Evolutionary conservation across 768 basidiomycete species (phyloP).

Genomic region (Lentinus brumalis): DNA sequence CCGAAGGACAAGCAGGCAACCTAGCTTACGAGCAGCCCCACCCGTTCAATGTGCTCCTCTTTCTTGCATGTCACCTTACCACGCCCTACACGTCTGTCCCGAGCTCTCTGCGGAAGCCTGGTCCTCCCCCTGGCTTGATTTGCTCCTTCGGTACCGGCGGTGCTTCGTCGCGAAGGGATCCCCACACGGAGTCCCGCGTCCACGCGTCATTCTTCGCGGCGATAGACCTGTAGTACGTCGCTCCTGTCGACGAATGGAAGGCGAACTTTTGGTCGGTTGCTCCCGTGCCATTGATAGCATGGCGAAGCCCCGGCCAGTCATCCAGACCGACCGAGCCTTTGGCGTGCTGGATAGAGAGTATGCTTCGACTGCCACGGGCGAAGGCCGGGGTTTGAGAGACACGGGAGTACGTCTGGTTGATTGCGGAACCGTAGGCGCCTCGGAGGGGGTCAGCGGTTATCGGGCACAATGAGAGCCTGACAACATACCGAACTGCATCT

Average conservation of each 20-base stretch:
- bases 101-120: constrained; percentile 6
- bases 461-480: not conserved
- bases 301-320: constrained; percentile 7
- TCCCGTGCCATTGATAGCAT: constrained; percentile 14
- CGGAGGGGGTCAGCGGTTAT: no score
- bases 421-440: constrained; percentile 11
- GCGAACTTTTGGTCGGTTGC: constrained; percentile 11
- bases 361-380: constrained; percentile 1
- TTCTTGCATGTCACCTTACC: not conserved
- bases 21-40: not conserved
- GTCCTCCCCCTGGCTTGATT: constrained; percentile 4
- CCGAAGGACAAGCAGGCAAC: not conserved
- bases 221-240: constrained; percentile 8
- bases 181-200: constrained; percentile 10
- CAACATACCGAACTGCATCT: constrained; percentile 5
- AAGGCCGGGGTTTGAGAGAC: constrained; percentile 5
- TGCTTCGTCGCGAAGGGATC: constrained; percentile 5
- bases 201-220: constrained; percentile 10
- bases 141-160: constrained; percentile 9
- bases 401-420: constrained; percentile 10
- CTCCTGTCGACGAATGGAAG: constrained; percentile 1
- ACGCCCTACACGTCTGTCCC: not conserved
- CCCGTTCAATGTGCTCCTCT: not conserved
- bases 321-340: constrained; percentile 10
- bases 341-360: constrained; percentile 7